Base-by-base conservation (phyloP, 306 rosid genomes). In the Prunus fruticosa region DNA sequence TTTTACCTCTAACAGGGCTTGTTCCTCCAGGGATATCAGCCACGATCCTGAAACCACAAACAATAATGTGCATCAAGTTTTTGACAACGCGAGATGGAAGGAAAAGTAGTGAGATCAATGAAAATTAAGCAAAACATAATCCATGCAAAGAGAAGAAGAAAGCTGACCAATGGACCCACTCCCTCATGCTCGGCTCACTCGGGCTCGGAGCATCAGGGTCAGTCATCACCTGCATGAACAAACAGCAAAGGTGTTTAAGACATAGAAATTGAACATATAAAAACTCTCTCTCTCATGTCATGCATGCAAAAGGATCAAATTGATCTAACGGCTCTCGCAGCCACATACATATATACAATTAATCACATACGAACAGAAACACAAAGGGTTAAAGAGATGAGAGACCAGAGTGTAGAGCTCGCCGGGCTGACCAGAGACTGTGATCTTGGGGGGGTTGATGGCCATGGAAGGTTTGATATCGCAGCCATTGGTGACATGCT, bases 181-280 rank as follows among this genome's bases (percentile, higher is more conserved):
- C 97, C 1, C 96, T 87, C 96, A 90, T 85, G 87, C 69, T 88
- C 8, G 98, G 98, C 66, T 94, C 98, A 45, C 98, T 94, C 3
- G 98, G 98, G 30, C 97, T 94, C 1, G 98, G 98, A 11, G 98
- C 97, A 68, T 94, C 97, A 0, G 98, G 98, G 52, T 94, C 97
- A 0, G 92, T 90, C 98, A 94, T 89, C n/a, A 94, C 88, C 98
- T 94, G 84, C 85, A 52, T 49, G 65, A 52, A 23, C 65, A 25
- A 61, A 13, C 43, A 38, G 7, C 43, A 7, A 7, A 38, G 43
- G 9, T 38, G 43, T 38, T 38, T 38, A 38, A 38, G 43, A 38
- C 43, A 6, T 34, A 32, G 38, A 32, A 32, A 38, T 38, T 38
- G 9, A 38, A 38, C 43, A 38, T 38, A 1, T 38, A 38, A 38